Percentiles rank a stretch among this genome's conserved stretches.
Conservation (phyloP, 1,284 basidiomycete species). For the Cryptococcus floricola region DNA sequence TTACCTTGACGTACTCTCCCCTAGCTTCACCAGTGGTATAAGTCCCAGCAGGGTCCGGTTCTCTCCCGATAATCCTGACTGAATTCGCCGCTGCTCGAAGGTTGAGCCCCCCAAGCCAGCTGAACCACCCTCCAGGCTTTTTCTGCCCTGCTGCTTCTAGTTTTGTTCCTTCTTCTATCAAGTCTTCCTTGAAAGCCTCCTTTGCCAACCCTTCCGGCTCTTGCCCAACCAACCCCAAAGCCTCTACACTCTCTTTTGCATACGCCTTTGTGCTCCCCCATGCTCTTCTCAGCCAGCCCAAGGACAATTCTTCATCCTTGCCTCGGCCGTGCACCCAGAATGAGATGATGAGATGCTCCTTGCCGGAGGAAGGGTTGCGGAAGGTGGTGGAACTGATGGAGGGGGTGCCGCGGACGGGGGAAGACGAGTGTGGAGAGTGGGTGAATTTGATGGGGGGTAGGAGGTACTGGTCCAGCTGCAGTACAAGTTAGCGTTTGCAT, state of each 20-base stretch:
- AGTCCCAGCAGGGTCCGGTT: slow-evolving; percentile 43
- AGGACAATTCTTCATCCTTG: slow-evolving; percentile 38
- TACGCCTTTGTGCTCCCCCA: slow-evolving; percentile 11
- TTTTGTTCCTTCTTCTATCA: not conserved
- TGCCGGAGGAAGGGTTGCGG: slow-evolving; percentile 38
- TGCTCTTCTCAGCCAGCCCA: slow-evolving; percentile 24
- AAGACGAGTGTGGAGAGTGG: slow-evolving; percentile 41
- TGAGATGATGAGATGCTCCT: slow-evolving; percentile 46
- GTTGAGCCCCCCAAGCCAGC: slow-evolving; percentile 14
- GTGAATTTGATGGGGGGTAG: slow-evolving; percentile 48
- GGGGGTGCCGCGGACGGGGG: slow-evolving; percentile 41
- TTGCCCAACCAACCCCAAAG: slow-evolving; percentile 4
- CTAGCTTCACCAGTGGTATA: slow-evolving; percentile 47
- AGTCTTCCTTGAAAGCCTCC: not conserved
- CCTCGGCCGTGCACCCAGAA: slow-evolving; percentile 49
- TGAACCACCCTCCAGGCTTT: not conserved
- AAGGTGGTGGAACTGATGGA: slow-evolving; percentile 38
- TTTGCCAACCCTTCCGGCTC: not conserved
- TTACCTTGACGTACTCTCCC: slow-evolving; percentile 48
- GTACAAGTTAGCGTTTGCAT: no score
- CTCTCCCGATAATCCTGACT: slow-evolving; percentile 4
- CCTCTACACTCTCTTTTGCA: not conserved
- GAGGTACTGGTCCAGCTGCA: slow-evolving; percentile 44
- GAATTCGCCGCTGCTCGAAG: not conserved
- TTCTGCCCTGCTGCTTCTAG: not conserved